Evolutionary conservation across 495 filamentous ascomycete genomes (phyloP), one percentile per base, ranked within the genome.

Genomic region (Evansstolkia leycettana): DNA sequence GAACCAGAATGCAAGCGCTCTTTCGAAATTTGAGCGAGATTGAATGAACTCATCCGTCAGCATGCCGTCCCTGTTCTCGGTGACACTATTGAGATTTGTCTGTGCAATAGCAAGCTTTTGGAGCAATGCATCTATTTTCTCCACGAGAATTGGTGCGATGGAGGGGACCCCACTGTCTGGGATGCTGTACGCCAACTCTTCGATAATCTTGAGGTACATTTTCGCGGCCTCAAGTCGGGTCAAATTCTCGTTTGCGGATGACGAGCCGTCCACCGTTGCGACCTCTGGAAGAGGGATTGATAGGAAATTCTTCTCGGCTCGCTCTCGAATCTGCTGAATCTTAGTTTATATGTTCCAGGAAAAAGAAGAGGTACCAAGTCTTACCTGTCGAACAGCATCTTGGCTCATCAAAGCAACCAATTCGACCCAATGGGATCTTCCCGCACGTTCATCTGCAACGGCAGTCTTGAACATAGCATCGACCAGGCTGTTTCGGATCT

Each of bases 391-490:
- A 13, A 60, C 54, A 15, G 59, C 59, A 41, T 64, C 61, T 3
- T 54, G 55, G 30, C 50, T 59, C 59, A 65, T 62, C 17, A 62
- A 36, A 17, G 51, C 45, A 26, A 68, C 57, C n/a, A 68, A 46
- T 29, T 63, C 58, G 36, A 61, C 43, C 62, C 62, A 66, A 30
- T 65, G 54, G 12, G 48, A 46, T 12, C 48, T 57, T 1, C 50
- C 53, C 1, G 55, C 45, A 31, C 52, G 51, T 17, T 52, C 47
- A 41, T 57, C 53, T 34, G 50, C 52, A 23, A 63, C 55, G 8
- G 59, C 58, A 18, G 58, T 58, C 27, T 58, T 63, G 48, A 64
- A 65, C 55, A 65, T 62, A 7, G 59, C 51, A 39, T 68, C 59
- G 10, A 65, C 52, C 20, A 68, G 54, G 12, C 40, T 48, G 34